Percentiles rank a stretch among this genome's conserved stretches.
These are phyloP conservation scores for Rhodofomes roseus DNA, from an alignment of 1,284 basidiomycete species.

Conservation along the genomic window DNA sequence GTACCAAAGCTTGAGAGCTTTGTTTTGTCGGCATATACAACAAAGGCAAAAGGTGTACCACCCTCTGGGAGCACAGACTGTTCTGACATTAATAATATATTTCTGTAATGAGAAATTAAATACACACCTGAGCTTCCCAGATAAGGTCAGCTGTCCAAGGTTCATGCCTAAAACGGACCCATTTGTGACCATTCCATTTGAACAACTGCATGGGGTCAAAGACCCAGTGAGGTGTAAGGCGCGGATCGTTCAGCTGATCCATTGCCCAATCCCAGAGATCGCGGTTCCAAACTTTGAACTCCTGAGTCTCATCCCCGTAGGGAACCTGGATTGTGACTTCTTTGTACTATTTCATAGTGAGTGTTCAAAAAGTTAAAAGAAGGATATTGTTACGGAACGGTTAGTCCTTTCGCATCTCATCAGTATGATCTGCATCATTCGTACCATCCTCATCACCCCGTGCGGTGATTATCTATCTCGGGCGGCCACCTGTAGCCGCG, in stretches of 20 bases:
- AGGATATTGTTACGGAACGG: no score
- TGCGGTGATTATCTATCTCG: no score
- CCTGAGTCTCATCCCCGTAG: no score
- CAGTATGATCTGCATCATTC: no score
- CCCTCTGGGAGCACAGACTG: slow-evolving; percentile 16
- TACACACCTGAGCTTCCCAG: slow-evolving; percentile 32
- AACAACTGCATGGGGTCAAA: slow-evolving; percentile 26
- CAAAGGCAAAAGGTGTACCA: slow-evolving; percentile 22
- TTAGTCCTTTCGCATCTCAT: no score
- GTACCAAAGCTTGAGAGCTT: slow-evolving; percentile 41
- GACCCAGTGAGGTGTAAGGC: slow-evolving; percentile 18
- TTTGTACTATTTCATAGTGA: no score
- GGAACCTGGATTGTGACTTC: no score
- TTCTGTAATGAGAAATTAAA: no score
- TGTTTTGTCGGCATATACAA: slow-evolving; percentile 44
- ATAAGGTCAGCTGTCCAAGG: slow-evolving; percentile 26
- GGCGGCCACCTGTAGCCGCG: no score
- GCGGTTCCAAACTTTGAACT: no score
- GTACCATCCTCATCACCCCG: no score
- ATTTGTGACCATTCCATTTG: slow-evolving; percentile 20
- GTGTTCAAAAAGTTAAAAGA: no score
- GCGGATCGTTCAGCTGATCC: slow-evolving; percentile 20
- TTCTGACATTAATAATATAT: neutral
- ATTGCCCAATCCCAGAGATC: slow-evolving; percentile 26
- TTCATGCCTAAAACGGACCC: slow-evolving; percentile 23